Percentiles rank a stretch among this genome's conserved stretches.
Evolutionary conservation across 75 land plant genomes (phyloP).

Genomic region (Picea glauca): DNA sequence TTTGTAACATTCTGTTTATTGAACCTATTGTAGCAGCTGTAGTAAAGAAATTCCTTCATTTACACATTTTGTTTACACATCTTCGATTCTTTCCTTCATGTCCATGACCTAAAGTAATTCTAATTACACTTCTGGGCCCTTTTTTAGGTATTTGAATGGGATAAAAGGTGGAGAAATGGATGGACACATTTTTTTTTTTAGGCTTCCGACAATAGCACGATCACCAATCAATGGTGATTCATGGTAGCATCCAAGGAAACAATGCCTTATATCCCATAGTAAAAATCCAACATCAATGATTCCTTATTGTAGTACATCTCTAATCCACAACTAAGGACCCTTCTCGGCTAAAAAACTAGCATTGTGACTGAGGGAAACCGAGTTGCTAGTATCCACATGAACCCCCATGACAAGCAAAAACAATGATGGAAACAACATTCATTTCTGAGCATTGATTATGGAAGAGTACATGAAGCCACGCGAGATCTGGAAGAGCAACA

Average conservation of each 20-base stretch:
- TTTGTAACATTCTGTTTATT: no score
- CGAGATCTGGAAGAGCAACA: conserved; percentile 20
- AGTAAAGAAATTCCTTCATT: no score
- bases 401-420: not conserved
- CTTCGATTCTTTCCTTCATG: no score
- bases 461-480: conserved; percentile 7
- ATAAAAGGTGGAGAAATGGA: conserved; percentile 1
- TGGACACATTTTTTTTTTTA: not conserved
- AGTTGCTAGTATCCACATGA: no score
- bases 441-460: conserved; percentile 21
- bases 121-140: no score
- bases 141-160: conserved; percentile 4
- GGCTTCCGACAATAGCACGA: not conserved
- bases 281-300: not conserved
- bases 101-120: no score
- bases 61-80: no score
- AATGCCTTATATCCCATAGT: not conserved
- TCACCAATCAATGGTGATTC: conserved; percentile 8
- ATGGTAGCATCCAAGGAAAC: not conserved
- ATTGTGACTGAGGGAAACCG: conserved; percentile 8
- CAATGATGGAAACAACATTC: conserved; percentile 31
- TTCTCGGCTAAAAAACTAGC: conserved; percentile 3
- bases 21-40: no score
- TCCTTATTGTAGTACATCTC: not conserved
- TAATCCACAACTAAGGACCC: not conserved